Percentiles rank a stretch among this genome's conserved stretches.
Evolutionary conservation across 2,329 filamentous ascomycete genomes (phyloP).

Genomic region (Hypocreales sp.): DNA sequence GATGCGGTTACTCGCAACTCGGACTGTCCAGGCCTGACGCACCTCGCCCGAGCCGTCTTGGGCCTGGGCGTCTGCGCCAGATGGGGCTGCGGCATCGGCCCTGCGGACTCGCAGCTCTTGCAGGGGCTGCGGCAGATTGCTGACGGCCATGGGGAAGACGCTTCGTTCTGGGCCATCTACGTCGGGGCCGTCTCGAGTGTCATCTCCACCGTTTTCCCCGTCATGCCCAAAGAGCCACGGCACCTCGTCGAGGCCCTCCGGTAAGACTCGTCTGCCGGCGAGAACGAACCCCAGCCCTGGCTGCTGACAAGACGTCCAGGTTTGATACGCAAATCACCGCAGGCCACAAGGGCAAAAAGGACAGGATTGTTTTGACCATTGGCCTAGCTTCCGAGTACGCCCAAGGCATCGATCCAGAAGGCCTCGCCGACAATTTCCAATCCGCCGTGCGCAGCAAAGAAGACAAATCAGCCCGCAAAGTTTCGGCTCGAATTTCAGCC

Average conservation of each 20-base stretch:
- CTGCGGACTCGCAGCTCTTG: slow-evolving; percentile 28
- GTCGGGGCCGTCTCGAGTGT: slow-evolving; percentile 30
- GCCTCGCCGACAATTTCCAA: slow-evolving; percentile 18
- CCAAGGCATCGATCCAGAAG: slow-evolving; percentile 15
- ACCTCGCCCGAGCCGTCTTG: slow-evolving; percentile 54
- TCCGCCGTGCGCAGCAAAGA: slow-evolving; percentile 16
- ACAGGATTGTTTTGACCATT: slow-evolving; percentile 21
- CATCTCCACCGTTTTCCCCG: slow-evolving; percentile 25
- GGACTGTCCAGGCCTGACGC: slow-evolving; percentile 56
- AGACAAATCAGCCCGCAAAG: slow-evolving; percentile 15
- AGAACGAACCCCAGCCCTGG: too few relatives aligned
- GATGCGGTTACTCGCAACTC: slow-evolving; percentile 54
- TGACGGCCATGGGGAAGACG: slow-evolving; percentile 17
- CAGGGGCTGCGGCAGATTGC: slow-evolving; percentile 26
- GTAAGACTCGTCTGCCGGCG: too few relatives aligned
- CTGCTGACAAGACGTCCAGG: too few relatives aligned
- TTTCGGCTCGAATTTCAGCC: slow-evolving; percentile 13
- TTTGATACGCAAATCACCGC: slow-evolving; percentile 2
- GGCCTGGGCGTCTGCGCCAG: slow-evolving; percentile 57
- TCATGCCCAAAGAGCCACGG: slow-evolving; percentile 19
- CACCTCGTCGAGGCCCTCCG: slow-evolving; percentile 20
- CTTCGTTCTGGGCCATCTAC: slow-evolving; percentile 37
- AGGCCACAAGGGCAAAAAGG: slow-evolving; percentile 16
- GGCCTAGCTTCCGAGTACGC: slow-evolving; percentile 13
- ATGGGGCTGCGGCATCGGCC: slow-evolving; percentile 49